Base-by-base conservation (phyloP, 1,284 basidiomycete genomes). In the Sutorius eximius region DNA sequence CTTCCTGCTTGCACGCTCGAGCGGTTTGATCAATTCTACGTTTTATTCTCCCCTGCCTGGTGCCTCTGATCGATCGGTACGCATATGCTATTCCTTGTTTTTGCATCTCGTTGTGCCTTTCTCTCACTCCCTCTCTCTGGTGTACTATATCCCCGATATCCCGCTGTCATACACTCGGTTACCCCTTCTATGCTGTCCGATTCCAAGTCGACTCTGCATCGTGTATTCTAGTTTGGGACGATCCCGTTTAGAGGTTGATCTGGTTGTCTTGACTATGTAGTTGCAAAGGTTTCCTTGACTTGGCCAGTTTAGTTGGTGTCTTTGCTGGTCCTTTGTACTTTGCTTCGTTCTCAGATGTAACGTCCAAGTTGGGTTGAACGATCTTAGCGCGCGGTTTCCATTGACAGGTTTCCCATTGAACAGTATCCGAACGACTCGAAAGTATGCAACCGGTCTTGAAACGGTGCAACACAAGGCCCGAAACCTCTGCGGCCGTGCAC, bases 101-200 rank as follows among this genome's bases (percentile, higher is more conserved):
- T 48, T 34, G 20, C 41, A 16, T 44, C 50, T 66, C 32, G 57
- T 34, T 51, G 47, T 67, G 57, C 61, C 45, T 7, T 4, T 33
- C 3, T 5, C 12, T 40, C 45, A 63, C 42, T 7, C 12, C 18
- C 3, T 5, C 12, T 40, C 45, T 34, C 15, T 13, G 29, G 27
- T 62, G 61, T 62, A 60, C 49, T 29, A 45, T 38, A 45, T 30
- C 40, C 18, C 22, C 22, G 10, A 40, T 45, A n/a, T 15, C 37
- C n/a, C 32, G 27, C 34, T 22, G 33, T 33, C 43, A 22, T 50
- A 37, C 20, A 33, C 33, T 34, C 34, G 44, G 49, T 15, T 15
- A 12, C 24, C 45, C 29, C 30, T 18, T 20, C 43, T 40, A 50
- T 54, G 58, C 33, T 41, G 22, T 52, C 44, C 18, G 15, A 24